Percentiles rank a stretch among this genome's conserved stretches.
Conservation (phyloP, 148 eudicot genomes). For the Camellia sinensis region DNA sequence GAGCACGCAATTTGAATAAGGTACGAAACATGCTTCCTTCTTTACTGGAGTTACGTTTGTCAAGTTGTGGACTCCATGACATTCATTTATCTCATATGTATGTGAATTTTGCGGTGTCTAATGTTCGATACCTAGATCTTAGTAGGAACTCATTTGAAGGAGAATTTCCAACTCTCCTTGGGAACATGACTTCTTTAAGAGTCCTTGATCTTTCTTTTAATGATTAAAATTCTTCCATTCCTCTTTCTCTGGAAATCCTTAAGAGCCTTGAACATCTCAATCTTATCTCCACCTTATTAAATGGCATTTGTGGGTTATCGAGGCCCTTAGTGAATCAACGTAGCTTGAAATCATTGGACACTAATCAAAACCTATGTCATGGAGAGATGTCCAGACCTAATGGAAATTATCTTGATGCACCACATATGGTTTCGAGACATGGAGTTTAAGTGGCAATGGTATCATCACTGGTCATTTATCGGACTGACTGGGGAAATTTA, state of each 20-base stretch:
- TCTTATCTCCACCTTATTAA: neutral
- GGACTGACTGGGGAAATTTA: neutral
- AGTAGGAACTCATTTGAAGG: neutral
- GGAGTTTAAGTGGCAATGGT: neutral
- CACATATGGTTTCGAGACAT: neutral
- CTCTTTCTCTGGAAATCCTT: neutral
- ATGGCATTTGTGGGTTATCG: neutral
- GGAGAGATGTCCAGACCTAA: neutral
- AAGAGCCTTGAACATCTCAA: neutral
- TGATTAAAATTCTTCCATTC: neutral
- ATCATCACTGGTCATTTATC: neutral
- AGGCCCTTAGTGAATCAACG: neutral
- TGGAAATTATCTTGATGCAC: neutral
- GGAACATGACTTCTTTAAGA: neutral
- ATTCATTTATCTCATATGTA: neutral
- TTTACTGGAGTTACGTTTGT: neutral
- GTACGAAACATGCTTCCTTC: neutral
- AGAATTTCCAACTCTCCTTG: neutral
- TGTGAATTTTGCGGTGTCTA: neutral
- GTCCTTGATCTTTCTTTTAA: neutral
- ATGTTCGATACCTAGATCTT: neutral
- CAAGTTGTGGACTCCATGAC: neutral
- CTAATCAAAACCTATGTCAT: accelerated
- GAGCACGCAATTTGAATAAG: neutral
- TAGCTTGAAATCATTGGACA: neutral